Conservation (phyloP, 257 asterid genomes). For the Nicotiana benthamiana region DNA sequence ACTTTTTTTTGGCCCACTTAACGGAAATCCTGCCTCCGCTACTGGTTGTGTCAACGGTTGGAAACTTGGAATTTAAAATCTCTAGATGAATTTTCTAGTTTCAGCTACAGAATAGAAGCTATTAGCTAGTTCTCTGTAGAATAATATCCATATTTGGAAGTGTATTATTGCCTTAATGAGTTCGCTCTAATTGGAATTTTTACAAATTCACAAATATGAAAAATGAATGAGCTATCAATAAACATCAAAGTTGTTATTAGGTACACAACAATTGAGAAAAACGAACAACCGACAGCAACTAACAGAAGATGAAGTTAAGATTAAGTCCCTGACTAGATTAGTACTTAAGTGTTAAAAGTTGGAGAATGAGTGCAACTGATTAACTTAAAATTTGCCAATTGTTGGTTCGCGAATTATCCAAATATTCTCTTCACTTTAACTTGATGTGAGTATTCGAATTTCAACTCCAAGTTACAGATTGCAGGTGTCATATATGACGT, state of each 20-base stretch:
- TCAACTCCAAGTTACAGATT: neutral
- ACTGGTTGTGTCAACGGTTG: too few species aligned
- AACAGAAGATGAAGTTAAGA: neutral
- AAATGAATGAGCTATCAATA: neutral
- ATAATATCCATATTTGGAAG: neutral
- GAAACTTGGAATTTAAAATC: too few species aligned
- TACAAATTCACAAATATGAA: neutral
- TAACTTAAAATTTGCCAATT: neutral
- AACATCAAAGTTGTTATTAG: slow-evolving; percentile 11
- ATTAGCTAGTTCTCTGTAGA: too few species aligned
- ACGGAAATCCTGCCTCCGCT: too few species aligned
- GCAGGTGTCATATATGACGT: neutral
- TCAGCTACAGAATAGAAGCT: too few species aligned
- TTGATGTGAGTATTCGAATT: neutral
- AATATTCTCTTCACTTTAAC: neutral
- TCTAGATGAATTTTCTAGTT: too few species aligned
- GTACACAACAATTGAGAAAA: neutral
- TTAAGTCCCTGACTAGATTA: neutral
- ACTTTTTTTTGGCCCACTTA: too few species aligned
- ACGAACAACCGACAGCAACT: slow-evolving; percentile 33
- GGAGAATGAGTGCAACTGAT: slow-evolving; percentile 14
- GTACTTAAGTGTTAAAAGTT: slow-evolving; percentile 12
- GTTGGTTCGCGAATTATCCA: neutral
- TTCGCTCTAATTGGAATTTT: neutral
- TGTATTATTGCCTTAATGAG: neutral